A percentile compares a stretch with the other conserved stretches of the same genome.
Conservation (phyloP, 805 yeast genomes). For the Teunomyces funiuensis region DNA sequence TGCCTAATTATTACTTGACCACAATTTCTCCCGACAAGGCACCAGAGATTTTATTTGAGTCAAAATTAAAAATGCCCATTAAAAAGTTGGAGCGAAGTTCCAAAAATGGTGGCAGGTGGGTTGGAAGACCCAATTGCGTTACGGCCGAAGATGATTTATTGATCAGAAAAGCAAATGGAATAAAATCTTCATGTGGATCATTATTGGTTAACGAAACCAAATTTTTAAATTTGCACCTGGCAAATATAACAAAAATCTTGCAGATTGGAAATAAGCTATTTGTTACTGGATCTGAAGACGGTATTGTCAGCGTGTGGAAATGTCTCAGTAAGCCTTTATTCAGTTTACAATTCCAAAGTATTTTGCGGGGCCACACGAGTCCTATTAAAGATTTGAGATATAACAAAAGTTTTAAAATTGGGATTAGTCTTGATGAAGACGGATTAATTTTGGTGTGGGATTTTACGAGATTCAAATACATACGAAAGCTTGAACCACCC, state of each 20-base stretch:
- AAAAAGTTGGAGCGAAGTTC: constrained; percentile 45
- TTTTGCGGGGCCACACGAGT: constrained; percentile 58
- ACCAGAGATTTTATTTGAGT: constrained; percentile 45
- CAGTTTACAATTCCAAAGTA: constrained; percentile 41
- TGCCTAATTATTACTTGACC: constrained; percentile 34
- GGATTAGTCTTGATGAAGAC: constrained; percentile 52
- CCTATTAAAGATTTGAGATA: constrained; percentile 47
- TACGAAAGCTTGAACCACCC: constrained; percentile 36
- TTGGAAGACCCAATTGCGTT: constrained; percentile 45
- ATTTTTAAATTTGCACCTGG: constrained; percentile 44
- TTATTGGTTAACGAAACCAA: constrained; percentile 41
- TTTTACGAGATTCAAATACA: constrained; percentile 47
- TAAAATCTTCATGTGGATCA: constrained; percentile 26
- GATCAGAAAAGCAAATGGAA: constrained; percentile 28
- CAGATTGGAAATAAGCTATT: constrained; percentile 44
- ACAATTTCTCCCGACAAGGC: constrained; percentile 28
- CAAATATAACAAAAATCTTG: constrained; percentile 38
- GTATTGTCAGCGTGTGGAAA: constrained; percentile 61
- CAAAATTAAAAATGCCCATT: constrained; percentile 41
- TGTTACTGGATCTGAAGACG: constrained; percentile 55
- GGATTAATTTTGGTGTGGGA: constrained; percentile 71
- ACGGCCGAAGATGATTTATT: constrained; percentile 37
- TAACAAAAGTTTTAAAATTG: constrained; percentile 52
- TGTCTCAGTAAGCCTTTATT: constrained; percentile 28
- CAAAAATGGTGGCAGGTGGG: constrained; percentile 44